Percentiles rank a stretch among this genome's conserved stretches.
Conservation (phyloP, 768 basidiomycete species). For the Favolaschia claudopus region DNA sequence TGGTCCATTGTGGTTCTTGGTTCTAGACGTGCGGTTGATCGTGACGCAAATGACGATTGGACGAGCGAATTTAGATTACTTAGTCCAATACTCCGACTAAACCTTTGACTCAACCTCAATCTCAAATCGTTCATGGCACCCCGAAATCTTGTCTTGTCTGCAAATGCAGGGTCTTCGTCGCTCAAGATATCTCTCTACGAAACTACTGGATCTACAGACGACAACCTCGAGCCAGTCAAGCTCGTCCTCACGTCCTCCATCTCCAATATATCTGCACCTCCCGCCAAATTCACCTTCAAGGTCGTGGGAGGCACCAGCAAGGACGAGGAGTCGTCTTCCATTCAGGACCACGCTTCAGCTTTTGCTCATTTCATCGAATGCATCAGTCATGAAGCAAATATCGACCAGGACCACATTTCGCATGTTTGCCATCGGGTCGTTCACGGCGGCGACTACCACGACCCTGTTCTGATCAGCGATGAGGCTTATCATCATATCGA, state of each 20-base stretch:
- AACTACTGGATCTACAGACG: constrained; percentile 33
- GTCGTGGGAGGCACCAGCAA: constrained; percentile 43
- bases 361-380: constrained; percentile 66
- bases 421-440: constrained; percentile 84
- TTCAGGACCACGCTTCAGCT: constrained; percentile 67
- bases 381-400: constrained; percentile 48
- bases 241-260: constrained; percentile 61
- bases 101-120: too few species aligned
- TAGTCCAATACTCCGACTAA: too few species aligned
- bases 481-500: constrained; percentile 78
- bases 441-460: constrained; percentile 83
- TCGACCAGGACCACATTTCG: constrained; percentile 52
- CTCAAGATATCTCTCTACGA: constrained; percentile 81
- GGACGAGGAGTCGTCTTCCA: constrained; percentile 44
- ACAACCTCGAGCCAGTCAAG: constrained; percentile 40
- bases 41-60: too few species aligned
- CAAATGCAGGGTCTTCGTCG: constrained; percentile 87
- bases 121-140: background rate
- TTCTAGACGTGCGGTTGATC: too few species aligned
- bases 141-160: constrained; percentile 61
- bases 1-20: too few species aligned
- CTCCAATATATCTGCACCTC: constrained; percentile 64
- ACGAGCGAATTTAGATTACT: too few species aligned
- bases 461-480: constrained; percentile 72
- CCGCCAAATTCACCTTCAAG: constrained; percentile 58